Evolutionary conservation across 108 stramenopile species (phyloP), one percentile per base, ranked within the genome.

Genomic region (Skeletonema potamos): DNA sequence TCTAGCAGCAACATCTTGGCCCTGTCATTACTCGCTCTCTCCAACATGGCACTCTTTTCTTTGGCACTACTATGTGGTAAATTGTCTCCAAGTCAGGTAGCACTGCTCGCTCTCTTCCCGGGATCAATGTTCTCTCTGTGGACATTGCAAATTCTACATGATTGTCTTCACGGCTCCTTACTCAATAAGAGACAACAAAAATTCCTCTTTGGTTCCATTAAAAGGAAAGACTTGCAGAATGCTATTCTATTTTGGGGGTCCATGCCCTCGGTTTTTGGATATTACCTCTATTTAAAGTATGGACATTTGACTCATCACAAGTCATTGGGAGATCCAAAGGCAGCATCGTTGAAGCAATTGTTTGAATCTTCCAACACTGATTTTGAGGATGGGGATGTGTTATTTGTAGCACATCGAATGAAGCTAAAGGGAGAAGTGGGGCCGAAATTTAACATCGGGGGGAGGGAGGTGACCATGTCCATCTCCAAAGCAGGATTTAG

Each of bases 381-480:
- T 26, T 92, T 92, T 76, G 91, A 92, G 74, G 91, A 92, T 69
- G 91, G 91, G 4, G 91, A 92, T 75, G 82, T 92, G 2, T 62
- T 92, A 33, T 92, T 92, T 71, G 89, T 88, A 28, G 82, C 91
- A 12, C 91, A 92, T 81, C 64, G 91, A n/a, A 89, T 89, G 88
- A 89, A 89, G 26, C 73, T 89, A 4, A 74, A 80, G 68, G 88
- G 88, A 0, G 76, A 70, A n/a, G 81, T 83, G 32, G 91, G 87
- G 44, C 90, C 90, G 27, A 72, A 54, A 22, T 81, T 90, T 61
- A 30, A 27, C 0, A 37, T 69, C 69, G 70, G 75, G 27, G 43
- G 39, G 20, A 80, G 60, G 54, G 66, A 74, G 3, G 24, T 87
- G 6, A 76, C 67, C 7, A 70, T 91, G 78, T 84, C 82, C 24